Percentiles rank a stretch among this genome's conserved stretches.
Conservation (phyloP, 345 rosid genomes). For the Odontarrhena argentea region DNA sequence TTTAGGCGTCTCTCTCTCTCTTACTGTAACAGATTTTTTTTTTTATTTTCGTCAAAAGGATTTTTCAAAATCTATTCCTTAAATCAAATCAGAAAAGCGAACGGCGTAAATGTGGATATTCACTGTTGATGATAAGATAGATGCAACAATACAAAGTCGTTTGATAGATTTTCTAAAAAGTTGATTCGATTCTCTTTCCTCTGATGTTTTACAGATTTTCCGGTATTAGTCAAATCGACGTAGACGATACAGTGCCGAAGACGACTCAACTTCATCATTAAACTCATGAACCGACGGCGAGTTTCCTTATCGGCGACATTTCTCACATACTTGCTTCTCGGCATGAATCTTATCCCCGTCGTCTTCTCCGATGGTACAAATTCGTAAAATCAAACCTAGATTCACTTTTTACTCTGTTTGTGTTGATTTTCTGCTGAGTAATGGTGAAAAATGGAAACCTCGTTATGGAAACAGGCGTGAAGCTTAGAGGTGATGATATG, state of each 20-base stretch:
- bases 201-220: slow-evolving; percentile 34
- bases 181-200: slow-evolving; percentile 12
- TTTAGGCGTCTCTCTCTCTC: slow-evolving; percentile 10
- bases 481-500: too few relatives aligned
- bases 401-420: neutral
- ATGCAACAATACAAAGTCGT: slow-evolving; percentile 20
- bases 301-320: slow-evolving; percentile 5
- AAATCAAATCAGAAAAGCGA: slow-evolving; percentile 22
- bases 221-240: slow-evolving; percentile 24
- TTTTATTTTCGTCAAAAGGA: neutral
- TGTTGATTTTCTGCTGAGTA: neutral
- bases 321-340: slow-evolving; percentile 15
- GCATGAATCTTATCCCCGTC: slow-evolving; percentile 26
- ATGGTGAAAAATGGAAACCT: too few relatives aligned
- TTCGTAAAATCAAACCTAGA: neutral
- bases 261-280: slow-evolving; percentile 17
- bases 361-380: neutral
- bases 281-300: slow-evolving; percentile 32
- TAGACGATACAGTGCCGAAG: neutral
- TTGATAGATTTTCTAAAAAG: slow-evolving; percentile 1
- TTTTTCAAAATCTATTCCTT: slow-evolving; percentile 10
- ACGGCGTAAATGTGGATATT: slow-evolving; percentile 18
- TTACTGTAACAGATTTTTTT: slow-evolving; percentile 1
- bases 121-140: slow-evolving; percentile 43
- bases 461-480: too few relatives aligned